phyloP scores from a whole-genome alignment of 2,329 filamentous ascomycete species.

The Pseudovirgaria hyperparasitica region DNA sequence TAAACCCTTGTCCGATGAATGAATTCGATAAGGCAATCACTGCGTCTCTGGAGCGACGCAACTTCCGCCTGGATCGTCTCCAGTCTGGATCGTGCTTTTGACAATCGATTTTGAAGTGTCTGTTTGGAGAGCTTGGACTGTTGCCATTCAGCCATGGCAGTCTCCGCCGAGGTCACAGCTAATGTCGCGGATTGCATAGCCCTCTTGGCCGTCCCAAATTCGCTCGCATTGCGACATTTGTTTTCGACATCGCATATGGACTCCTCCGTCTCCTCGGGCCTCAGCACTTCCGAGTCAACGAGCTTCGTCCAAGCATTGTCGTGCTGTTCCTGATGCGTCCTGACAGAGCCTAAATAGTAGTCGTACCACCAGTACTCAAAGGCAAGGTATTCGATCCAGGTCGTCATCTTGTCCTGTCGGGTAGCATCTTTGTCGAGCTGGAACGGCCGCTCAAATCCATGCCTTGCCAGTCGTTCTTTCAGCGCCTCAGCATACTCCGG shows the following conservation, averaged over 20 bases:
- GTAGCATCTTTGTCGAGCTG: constrained; percentile 15
- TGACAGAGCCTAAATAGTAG: constrained; percentile 9
- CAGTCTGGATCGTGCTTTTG: neutral
- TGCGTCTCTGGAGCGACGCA: neutral
- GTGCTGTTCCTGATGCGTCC: constrained; percentile 10
- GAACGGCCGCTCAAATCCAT: constrained; percentile 17
- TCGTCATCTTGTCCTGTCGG: constrained; percentile 21
- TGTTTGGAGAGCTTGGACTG: constrained; percentile 9
- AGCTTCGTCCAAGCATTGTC: constrained; percentile 21
- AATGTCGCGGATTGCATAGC: neutral
- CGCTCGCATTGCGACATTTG: constrained; percentile 1
- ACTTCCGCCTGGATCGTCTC: neutral
- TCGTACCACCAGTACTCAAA: constrained; percentile 15
- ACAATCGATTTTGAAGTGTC: constrained; percentile 4
- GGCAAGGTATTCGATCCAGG: constrained; percentile 29
- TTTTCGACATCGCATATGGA: constrained; percentile 7
- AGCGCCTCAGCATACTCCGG: constrained; percentile 13
- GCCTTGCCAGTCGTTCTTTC: constrained; percentile 13
- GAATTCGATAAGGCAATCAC: neutral
- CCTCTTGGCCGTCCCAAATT: neutral
- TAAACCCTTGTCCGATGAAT: neutral
- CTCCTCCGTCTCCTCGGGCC: constrained; percentile 15
- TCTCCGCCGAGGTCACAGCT: constrained; percentile 1
- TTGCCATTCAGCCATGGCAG: constrained; percentile 2
- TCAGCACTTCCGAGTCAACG: constrained; percentile 17